Conservation (phyloP, 441 rosid genomes). For the Biscutella laevigata region DNA sequence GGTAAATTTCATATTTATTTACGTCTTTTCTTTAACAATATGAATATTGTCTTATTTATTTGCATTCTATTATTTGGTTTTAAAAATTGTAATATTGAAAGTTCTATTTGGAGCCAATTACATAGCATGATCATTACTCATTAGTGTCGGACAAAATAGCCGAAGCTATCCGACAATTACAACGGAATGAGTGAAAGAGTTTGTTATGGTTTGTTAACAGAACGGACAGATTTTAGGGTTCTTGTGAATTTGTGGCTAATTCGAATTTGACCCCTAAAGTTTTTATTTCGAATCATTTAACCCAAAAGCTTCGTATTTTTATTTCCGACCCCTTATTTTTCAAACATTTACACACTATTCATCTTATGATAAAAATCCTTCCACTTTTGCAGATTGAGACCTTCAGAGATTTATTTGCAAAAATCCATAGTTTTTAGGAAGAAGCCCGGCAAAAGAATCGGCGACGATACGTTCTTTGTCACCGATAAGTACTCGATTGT, state of each 20-base stretch:
- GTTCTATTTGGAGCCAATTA: too few relatives aligned
- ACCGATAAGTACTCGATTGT: background rate
- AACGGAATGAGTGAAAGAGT: background rate
- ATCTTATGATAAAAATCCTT: background rate
- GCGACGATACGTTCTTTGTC: background rate
- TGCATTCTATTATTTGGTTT: too few relatives aligned
- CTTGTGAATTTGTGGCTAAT: background rate
- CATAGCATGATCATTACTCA: too few relatives aligned
- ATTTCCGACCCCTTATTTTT: background rate
- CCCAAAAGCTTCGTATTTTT: background rate
- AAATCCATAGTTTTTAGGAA: background rate
- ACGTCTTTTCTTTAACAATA: too few relatives aligned
- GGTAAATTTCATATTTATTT: too few relatives aligned
- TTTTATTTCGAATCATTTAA: background rate
- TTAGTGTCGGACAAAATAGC: too few relatives aligned
- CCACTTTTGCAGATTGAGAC: background rate
- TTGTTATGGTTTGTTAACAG: background rate
- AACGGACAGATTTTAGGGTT: background rate
- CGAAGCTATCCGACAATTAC: too few relatives aligned
- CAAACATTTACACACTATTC: background rate
- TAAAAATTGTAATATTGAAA: too few relatives aligned
- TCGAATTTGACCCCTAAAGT: constrained; percentile 10
- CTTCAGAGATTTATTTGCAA: background rate
- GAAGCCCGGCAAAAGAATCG: constrained; percentile 2
- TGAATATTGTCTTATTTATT: too few relatives aligned